Evolutionary conservation across 495 filamentous ascomycete genomes (phyloP), one percentile per base, ranked within the genome.

Genomic region (Astrothelium macrocarpum): DNA sequence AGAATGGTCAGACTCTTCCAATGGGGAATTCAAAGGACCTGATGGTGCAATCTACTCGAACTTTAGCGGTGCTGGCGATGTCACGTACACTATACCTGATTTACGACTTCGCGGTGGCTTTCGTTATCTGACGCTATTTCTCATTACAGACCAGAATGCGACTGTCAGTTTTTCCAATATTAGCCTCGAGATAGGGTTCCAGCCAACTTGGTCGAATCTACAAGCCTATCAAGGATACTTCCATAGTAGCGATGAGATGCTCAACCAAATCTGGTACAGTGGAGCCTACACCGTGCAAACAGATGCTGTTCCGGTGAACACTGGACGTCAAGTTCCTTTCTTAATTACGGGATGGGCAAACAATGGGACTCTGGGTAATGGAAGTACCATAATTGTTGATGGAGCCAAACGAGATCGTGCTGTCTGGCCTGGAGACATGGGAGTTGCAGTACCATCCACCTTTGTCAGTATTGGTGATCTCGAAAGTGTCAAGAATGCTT

Each of bases 401-500:
- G 69, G 69, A 29, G 69, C 69, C 7, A 71, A 69, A 59, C 53
- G 69, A 16, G 69, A 71, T 34, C 67, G 69, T 60, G 59, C 56
- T 12, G 65, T 69, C 1, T 67, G 69, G 67, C 62, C 69, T 12
- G 69, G 69, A 23, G 69, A 71, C 56, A 65, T 69, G 64, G 67
- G 60, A 26, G 65, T 71, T 32, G 64, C 67, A 18, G 62, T 71
- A 14, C 64, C 64, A 20, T 62, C 60, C 10, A 65, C 56, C 10
- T 63, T 68, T 49, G 59, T 66, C 75, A 84, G 80, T 61, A 78
- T 81, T 39, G 84, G 84, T 0, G 82, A 86, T 71, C 67, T 85
- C 23, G 79, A 82, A 46, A 83, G 81, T 59, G 81, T 85, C 7
- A 84, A 79, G 70, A 87, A 85, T 70, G 82, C 83, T 3, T 67